phyloP scores from a whole-genome alignment of 108 stramenopile genomes.

The Nannochloropsis oceanica region DNA sequence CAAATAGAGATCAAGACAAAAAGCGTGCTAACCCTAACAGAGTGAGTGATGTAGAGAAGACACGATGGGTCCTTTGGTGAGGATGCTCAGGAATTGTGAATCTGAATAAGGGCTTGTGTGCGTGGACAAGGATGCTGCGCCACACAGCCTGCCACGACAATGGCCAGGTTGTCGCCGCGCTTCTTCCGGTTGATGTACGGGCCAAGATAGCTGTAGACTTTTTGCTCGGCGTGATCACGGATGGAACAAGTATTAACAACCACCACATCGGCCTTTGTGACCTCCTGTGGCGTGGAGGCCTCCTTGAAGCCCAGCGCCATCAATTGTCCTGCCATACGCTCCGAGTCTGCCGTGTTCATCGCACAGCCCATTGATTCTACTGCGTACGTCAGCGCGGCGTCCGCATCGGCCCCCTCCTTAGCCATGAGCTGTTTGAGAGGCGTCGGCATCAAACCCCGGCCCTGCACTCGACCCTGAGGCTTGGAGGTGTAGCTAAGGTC shows the following conservation, averaged over 20 bases:
- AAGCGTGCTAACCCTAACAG: no score
- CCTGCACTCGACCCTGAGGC: background rate
- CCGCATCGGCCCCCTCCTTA: background rate
- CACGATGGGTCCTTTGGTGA: no score
- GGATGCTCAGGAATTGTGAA: no score
- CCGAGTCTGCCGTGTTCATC: conserved; percentile 93
- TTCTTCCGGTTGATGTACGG: conserved; percentile 42
- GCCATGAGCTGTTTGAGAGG: background rate
- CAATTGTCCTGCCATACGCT: conserved; percentile 86
- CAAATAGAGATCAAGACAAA: no score
- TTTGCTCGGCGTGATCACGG: conserved; percentile 91
- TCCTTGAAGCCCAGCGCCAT: conserved; percentile 46
- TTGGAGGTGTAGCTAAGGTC: background rate
- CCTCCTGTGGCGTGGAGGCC: background rate
- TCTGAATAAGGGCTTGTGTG: no score
- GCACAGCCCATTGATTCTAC: conserved; percentile 81
- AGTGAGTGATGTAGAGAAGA: no score
- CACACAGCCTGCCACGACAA: conserved; percentile 88
- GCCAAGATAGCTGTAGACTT: conserved; percentile 52
- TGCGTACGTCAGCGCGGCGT: conserved; percentile 21
- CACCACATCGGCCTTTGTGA: conserved; percentile 56
- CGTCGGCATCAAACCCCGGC: background rate
- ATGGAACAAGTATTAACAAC: conserved; percentile 89
- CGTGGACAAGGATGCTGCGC: no score
- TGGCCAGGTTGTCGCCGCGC: conserved; percentile 60